Percentiles rank a stretch among this genome's conserved stretches.
These are phyloP conservation scores for Mucor irregularis DNA, from an alignment of 371 early-diverging fungal genomes.

Conservation along the genomic window DNA sequence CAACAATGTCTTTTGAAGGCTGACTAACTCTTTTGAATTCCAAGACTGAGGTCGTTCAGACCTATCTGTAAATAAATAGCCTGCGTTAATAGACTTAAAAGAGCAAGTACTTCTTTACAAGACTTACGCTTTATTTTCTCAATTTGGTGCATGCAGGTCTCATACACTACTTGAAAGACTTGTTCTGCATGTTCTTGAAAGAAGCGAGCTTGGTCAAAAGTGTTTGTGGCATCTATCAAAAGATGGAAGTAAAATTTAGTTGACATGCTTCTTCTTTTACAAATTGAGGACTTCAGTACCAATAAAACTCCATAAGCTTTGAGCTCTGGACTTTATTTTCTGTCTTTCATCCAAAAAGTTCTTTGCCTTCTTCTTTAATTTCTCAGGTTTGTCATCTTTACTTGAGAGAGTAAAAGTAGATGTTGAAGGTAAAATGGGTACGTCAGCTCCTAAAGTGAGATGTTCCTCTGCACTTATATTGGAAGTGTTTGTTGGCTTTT, in stretches of 20 bases:
- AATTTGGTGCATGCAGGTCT: conserved; percentile 68
- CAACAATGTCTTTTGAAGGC: conserved; percentile 63
- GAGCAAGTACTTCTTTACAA: background rate
- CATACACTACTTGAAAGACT: conserved; percentile 69
- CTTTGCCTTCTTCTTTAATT: conserved; percentile 69
- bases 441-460: conserved; percentile 25
- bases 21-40: conserved; percentile 66
- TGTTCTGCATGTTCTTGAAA: conserved; percentile 78
- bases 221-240: conserved; percentile 65
- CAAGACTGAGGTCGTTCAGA: conserved; percentile 53
- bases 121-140: conserved; percentile 73
- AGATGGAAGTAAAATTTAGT: background rate
- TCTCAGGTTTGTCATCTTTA: conserved; percentile 55
- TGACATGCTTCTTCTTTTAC: background rate
- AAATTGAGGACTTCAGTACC: too few species aligned
- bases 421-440: conserved; percentile 41
- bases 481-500: background rate
- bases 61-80: conserved; percentile 27
- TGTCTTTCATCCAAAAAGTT: conserved; percentile 79
- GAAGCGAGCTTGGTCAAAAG: conserved; percentile 76
- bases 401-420: conserved; percentile 38
- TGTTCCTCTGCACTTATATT: background rate
- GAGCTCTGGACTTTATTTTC: conserved; percentile 71
- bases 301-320: conserved; percentile 69
- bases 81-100: background rate